Conservation (phyloP, 164 flowering plant genomes). For the Stephania cephalantha region DNA sequence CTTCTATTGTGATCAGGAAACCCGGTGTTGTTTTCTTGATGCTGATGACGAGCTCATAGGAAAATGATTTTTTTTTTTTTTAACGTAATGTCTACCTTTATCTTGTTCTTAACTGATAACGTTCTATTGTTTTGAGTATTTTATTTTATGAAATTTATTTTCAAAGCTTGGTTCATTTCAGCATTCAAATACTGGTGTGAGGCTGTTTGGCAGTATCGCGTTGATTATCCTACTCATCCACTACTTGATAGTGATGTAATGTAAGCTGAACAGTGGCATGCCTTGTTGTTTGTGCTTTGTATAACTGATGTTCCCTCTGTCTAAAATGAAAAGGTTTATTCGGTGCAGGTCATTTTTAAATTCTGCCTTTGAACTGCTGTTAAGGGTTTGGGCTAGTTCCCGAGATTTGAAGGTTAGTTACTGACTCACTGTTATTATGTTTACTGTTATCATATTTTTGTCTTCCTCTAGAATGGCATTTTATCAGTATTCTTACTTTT, state of each 20-base stretch:
- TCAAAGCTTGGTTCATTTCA: slow-evolving; percentile 24
- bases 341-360: slow-evolving; percentile 83
- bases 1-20: background rate
- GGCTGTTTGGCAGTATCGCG: slow-evolving; percentile 62
- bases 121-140: background rate
- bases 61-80: background rate
- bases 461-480: too few relatives aligned
- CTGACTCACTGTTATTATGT: background rate
- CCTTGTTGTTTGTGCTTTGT: background rate
- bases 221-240: slow-evolving; percentile 50
- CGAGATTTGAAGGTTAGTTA: slow-evolving; percentile 72
- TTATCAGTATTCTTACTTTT: too few relatives aligned
- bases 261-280: slow-evolving; percentile 40
- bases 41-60: too few relatives aligned
- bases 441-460: too few relatives aligned
- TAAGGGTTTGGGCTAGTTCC: slow-evolving; percentile 92
- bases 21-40: background rate
- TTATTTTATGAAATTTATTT: background rate
- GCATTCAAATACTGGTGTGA: slow-evolving; percentile 99
- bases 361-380: slow-evolving; percentile 92
- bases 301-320: background rate
- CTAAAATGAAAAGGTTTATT: slow-evolving; percentile 12
- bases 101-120: background rate
- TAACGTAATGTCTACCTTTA: background rate
- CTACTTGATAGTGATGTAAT: slow-evolving; percentile 73